These are phyloP conservation scores for Parasarocladium wereldwijsianum DNA, from an alignment of 2,329 filamentous ascomycete species.

Conservation along the genomic window DNA sequence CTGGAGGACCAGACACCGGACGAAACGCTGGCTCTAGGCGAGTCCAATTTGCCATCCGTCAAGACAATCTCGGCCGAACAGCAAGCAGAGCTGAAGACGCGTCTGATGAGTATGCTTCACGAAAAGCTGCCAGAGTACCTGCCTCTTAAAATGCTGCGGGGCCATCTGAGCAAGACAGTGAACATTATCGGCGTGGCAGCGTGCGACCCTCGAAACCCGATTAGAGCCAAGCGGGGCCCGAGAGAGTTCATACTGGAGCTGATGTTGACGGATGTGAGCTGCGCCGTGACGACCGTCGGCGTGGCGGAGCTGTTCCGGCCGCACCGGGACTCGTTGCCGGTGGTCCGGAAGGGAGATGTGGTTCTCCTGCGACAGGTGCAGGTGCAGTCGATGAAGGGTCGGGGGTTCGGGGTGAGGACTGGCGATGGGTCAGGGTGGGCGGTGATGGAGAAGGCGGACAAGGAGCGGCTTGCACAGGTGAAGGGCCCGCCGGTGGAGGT, in stretches of 20 bases:
- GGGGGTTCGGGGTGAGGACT: constrained; percentile 40
- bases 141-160: constrained; percentile 35
- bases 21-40: too few relatives aligned
- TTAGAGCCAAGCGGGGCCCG: constrained; percentile 40
- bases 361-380: constrained; percentile 42
- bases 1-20: too few relatives aligned
- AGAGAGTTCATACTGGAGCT: constrained; percentile 46
- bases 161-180: constrained; percentile 29
- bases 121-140: constrained; percentile 37
- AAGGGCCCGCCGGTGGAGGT: constrained; percentile 46
- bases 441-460: constrained; percentile 35
- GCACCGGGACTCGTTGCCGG: constrained; percentile 40
- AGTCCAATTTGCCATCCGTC: too few relatives aligned
- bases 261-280: constrained; percentile 39
- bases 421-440: constrained; percentile 45
- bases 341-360: constrained; percentile 39
- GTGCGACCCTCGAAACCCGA: constrained; percentile 31
- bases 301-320: constrained; percentile 45
- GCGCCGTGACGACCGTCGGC: constrained; percentile 31
- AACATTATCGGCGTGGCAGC: constrained; percentile 42
- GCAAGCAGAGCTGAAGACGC: too few relatives aligned
- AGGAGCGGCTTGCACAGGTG: constrained; percentile 32
- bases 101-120: constrained; percentile 30
- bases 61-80: too few relatives aligned
- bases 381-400: constrained; percentile 35